Base-by-base conservation (phyloP, 345 rosid genomes). In the Lumnitzera racemosa region DNA sequence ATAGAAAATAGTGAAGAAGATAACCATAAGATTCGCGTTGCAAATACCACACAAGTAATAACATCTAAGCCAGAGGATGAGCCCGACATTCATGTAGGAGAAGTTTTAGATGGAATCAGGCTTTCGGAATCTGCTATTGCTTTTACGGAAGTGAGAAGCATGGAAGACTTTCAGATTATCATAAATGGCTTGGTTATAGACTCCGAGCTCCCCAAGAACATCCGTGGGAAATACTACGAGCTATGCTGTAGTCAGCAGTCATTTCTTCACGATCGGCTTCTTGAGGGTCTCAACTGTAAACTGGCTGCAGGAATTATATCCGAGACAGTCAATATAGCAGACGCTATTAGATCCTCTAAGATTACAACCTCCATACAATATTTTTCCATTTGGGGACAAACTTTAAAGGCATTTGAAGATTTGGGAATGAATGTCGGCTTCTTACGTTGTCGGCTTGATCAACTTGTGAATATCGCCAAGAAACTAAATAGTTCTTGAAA, bases 381-480 rank as follows among this genome's bases (percentile, higher is more conserved):
- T 62, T 82, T 69, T n/a, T 60, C 56, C 43, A 61, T 62, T 16
- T 79, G 84, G 87, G 76, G 70, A 55, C 72, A 61, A 55, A 82
- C 78, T 29, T 65, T 82, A 62, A 74, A 79, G 61, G 82, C 80
- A n/a, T 79, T 82, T 53, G 78, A 70, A 75, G 66, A 72, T 66
- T 63, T 79, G 64, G 82, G 87, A 54, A 82, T 69, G 74, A 73
- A 79, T 2, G 79, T 77, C 3, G 78, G 77, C 47, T 82, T 77
- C 61, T 51, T 73, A 49, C 76, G 65, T 14, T 61, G 64, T 59
- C 66, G 84, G 16, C 59, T 82, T 52, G 55, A 53, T n/a, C 36
- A 55, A 55, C 66, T 82, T 23, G 60, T 63, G 75, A 60, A 27
- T 53, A 59, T 82, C 13, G 68, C 78, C 0, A 17, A 24, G 23